Base-by-base conservation (phyloP, 2,329 filamentous ascomycete species). In the Diaporthe nobilis region DNA sequence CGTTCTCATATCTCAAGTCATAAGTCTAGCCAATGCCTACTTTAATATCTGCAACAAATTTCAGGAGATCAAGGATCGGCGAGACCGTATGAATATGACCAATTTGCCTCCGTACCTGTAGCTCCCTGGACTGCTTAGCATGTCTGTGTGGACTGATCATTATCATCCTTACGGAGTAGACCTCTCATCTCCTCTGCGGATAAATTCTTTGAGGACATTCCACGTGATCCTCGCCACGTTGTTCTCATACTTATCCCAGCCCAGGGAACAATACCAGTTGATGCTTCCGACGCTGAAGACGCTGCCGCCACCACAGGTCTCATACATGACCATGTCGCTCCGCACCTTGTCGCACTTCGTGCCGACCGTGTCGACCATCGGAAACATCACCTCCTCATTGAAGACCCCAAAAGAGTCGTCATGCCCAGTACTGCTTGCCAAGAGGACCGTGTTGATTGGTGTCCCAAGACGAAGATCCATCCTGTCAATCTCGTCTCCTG, bases 1-100 rank as follows among this genome's bases (percentile, higher is more conserved):
- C 0, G 12, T 39, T 39, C 1, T 1, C 0, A 39, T 39, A 5
- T 39, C 37, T 39, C 12, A 12, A 39, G 1, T 39, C 1, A 0
- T 39, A 39, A 1, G 10, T 39, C 1, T 12, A 39, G 12, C 12
- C 3, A 39, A 39, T 12, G 12, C 5, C 10, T 13, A 13, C 37
- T 39, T 39, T 13, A 1, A 39, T 39, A 4, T 39, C 37, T 39
- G 37, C 37, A 39, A 39, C 37, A 39, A 13, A 2, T 12, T 13
- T 39, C 37, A 15, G 37, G 4, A 39, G 10, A 39, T 39, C 37
- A 13, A 15, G 12, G 12, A 13, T 39, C 37, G 1, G 13, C 34
- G 34, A 34, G 34, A 34, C 34, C 34, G 8, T 34, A 8, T 34
- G 28, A 28, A 28, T 28, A 28, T 42, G 13, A 42, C 10, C 39